Conservation (phyloP, 2,329 filamentous ascomycete species). For the Colletotrichum lini region DNA sequence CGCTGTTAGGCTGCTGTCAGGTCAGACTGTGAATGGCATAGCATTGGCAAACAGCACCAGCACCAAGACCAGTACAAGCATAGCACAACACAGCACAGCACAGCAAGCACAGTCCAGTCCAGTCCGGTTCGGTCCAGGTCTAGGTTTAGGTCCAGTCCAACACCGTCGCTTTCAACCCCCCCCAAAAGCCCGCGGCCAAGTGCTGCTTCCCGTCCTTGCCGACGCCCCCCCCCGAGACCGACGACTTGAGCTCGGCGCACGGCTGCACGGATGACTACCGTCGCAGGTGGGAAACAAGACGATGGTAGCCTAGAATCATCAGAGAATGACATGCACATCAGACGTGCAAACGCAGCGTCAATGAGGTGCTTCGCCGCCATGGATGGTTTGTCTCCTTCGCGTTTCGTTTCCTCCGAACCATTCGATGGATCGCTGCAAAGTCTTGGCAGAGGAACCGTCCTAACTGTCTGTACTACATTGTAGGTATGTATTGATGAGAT, state of each 20-base stretch:
- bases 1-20: not conserved
- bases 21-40: not conserved
- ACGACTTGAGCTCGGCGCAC: constrained; percentile 18
- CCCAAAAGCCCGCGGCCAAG: not conserved
- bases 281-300: not conserved
- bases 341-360: not conserved
- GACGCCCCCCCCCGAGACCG: constrained; percentile 30
- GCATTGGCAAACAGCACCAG: not conserved
- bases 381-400: constrained; percentile 21
- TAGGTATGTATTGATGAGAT: constrained; percentile 12
- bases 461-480: constrained; percentile 18
- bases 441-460: constrained; percentile 30
- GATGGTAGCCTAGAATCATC: not conserved
- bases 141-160: not conserved
- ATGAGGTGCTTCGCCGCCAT: not conserved
- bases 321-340: no score
- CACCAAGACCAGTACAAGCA: no score
- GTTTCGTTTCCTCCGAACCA: constrained; percentile 23
- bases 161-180: constrained; percentile 7
- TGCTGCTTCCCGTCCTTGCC: constrained; percentile 13
- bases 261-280: constrained; percentile 3
- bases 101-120: not conserved
- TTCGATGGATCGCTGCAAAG: constrained; percentile 18
- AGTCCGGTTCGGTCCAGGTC: no score
- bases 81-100: not conserved